Evolutionary conservation across 352 stramenopile genomes (phyloP).

Genomic region (Poterioochromonas sp.): DNA sequence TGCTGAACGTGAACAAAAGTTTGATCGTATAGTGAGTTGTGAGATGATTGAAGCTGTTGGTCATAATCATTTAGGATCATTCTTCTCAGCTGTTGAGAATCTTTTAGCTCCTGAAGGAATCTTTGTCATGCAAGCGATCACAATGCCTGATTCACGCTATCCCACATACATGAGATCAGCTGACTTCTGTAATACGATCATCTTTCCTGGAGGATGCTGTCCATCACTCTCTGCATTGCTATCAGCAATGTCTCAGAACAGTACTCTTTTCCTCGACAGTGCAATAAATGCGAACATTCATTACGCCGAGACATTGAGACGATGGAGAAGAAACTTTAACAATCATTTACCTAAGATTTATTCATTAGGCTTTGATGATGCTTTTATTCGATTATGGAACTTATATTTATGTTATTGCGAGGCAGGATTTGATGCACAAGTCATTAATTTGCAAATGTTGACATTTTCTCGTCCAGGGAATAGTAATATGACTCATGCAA

Average conservation of each 20-base stretch:
- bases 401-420: constrained; percentile 73
- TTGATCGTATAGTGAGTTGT: constrained; percentile 66
- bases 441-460: constrained; percentile 45
- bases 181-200: constrained; percentile 71
- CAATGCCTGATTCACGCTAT: constrained; percentile 63
- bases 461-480: constrained; percentile 47
- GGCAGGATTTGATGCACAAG: constrained; percentile 53
- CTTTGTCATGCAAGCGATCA: constrained; percentile 71
- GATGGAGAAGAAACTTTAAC: constrained; percentile 64
- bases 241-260: constrained; percentile 56
- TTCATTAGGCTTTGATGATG: constrained; percentile 59
- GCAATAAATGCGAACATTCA: constrained; percentile 65
- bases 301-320: constrained; percentile 62
- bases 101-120: constrained; percentile 56
- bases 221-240: constrained; percentile 60
- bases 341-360: constrained; percentile 40
- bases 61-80: constrained; percentile 55
- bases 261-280: constrained; percentile 56
- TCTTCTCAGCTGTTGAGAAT: constrained; percentile 42
- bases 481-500: too few relatives aligned
- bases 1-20: constrained; percentile 51
- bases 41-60: constrained; percentile 77
- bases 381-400: constrained; percentile 65
- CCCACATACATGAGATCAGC: constrained; percentile 58
- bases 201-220: constrained; percentile 61